Evolutionary conservation across 257 asterid genomes (phyloP).

Genomic region (Petunia axillaris): DNA sequence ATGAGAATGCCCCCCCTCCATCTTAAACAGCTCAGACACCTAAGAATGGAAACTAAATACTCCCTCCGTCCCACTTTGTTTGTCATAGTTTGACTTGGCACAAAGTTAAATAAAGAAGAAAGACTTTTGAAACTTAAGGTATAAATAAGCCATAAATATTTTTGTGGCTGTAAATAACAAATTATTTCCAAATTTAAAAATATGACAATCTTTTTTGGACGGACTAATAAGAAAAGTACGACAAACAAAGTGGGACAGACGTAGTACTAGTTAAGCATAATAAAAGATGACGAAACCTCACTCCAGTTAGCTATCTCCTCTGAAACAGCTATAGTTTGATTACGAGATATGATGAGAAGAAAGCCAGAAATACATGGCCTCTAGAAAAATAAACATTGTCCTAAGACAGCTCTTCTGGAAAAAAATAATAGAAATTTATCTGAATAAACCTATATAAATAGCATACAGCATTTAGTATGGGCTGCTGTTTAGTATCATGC

Average conservation of each 20-base stretch:
- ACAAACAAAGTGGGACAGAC: no score
- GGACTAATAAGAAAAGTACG: no score
- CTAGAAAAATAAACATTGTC: background rate
- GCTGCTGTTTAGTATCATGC: slow-evolving; percentile 10
- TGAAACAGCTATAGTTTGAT: slow-evolving; percentile 13
- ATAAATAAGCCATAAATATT: no score
- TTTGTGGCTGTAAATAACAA: no score
- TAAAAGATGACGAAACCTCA: background rate
- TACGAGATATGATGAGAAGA: background rate
- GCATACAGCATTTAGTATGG: background rate
- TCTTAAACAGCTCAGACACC: slow-evolving; percentile 20
- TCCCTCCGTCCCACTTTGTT: no score
- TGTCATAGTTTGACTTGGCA: no score
- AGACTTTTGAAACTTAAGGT: no score
- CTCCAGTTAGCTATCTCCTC: slow-evolving; percentile 10
- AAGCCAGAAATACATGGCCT: background rate
- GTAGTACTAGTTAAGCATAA: background rate
- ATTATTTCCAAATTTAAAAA: no score
- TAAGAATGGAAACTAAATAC: background rate
- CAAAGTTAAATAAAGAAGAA: no score
- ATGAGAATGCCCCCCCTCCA: background rate
- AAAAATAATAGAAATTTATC: background rate
- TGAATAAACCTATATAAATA: slow-evolving; percentile 2
- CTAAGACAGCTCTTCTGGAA: background rate
- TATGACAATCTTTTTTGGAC: no score